A percentile compares a stretch with the other conserved stretches of the same genome.
These are phyloP conservation scores for Thecaphora frezii DNA, from an alignment of 1,284 basidiomycete genomes.

Conservation along the genomic window DNA sequence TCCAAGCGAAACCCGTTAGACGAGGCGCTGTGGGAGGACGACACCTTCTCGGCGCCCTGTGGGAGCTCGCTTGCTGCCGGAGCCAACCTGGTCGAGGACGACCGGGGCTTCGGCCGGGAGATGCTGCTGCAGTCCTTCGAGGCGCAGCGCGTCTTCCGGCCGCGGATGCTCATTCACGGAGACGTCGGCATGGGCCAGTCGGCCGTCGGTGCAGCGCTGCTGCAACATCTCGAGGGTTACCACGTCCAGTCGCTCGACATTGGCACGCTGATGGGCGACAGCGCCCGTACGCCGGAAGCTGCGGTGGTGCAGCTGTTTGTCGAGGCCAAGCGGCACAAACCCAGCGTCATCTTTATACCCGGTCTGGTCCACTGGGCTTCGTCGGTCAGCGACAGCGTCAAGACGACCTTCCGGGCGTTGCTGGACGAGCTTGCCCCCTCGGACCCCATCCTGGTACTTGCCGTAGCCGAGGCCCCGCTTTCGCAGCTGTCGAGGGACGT, in stretches of 20 bases:
- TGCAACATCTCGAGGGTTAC: constrained; percentile 93
- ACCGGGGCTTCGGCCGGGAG: constrained; percentile 52
- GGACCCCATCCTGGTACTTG: constrained; percentile 88
- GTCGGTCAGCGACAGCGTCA: constrained; percentile 79
- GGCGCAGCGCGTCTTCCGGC: constrained; percentile 84
- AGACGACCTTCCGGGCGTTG: constrained; percentile 83
- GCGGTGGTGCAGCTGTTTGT: constrained; percentile 94
- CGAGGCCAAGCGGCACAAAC: constrained; percentile 95
- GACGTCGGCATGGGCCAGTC: constrained; percentile 83
- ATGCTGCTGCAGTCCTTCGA: constrained; percentile 73
- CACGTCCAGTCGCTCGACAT: constrained; percentile 92
- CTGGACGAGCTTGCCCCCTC: constrained; percentile 85
- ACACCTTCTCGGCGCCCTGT: constrained; percentile 62
- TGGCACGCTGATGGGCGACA: constrained; percentile 84
- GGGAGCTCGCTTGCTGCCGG: constrained; percentile 15
- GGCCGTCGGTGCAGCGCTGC: constrained; percentile 82
- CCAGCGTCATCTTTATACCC: constrained; percentile 92
- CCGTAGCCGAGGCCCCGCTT: constrained; percentile 78
- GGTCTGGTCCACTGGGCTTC: constrained; percentile 83
- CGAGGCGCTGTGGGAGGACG: constrained; percentile 76
- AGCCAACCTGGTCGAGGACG: constrained; percentile 34
- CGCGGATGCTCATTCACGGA: constrained; percentile 83
- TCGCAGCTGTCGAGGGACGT: constrained; percentile 78
- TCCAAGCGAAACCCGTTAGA: constrained; percentile 68
- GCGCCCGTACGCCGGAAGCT: constrained; percentile 84